Percentiles rank a stretch among this genome's conserved stretches.
Evolutionary conservation across 345 rosid genomes (phyloP).

Genomic region (Eutrema heterophyllum): DNA sequence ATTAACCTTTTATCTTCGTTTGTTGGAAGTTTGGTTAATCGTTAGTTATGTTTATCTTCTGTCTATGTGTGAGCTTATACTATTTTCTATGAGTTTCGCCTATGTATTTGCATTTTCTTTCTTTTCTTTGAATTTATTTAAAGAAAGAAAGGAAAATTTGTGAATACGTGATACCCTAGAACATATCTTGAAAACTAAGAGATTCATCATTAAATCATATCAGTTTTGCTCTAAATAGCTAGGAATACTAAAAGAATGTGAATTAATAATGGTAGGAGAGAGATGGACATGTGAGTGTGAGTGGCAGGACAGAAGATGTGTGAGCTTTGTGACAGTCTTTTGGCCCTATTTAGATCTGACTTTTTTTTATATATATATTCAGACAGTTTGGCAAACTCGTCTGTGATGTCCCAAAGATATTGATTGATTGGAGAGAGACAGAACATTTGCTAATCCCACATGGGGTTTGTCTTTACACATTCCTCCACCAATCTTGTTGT

Average conservation of each 20-base stretch:
- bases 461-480: constrained; percentile 26
- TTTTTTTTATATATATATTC: neutral
- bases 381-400: constrained; percentile 34
- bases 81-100: no score
- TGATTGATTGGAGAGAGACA: constrained; percentile 29
- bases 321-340: constrained; percentile 34
- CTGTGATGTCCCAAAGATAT: constrained; percentile 13
- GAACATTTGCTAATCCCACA: constrained; percentile 31
- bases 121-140: neutral
- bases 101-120: no score
- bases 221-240: constrained; percentile 5
- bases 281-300: constrained; percentile 30
- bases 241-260: constrained; percentile 1
- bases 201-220: neutral
- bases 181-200: neutral
- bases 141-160: neutral
- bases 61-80: no score
- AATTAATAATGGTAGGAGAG: neutral
- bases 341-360: constrained; percentile 24
- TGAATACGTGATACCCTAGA: neutral
- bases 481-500: constrained; percentile 18
- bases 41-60: no score
- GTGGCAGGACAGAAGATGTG: constrained; percentile 27
- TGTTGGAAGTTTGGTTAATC: no score
- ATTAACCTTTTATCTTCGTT: no score